These are phyloP conservation scores for Coniochaeta prunicola DNA, from an alignment of 2,329 filamentous ascomycete genomes.

Conservation along the genomic window DNA sequence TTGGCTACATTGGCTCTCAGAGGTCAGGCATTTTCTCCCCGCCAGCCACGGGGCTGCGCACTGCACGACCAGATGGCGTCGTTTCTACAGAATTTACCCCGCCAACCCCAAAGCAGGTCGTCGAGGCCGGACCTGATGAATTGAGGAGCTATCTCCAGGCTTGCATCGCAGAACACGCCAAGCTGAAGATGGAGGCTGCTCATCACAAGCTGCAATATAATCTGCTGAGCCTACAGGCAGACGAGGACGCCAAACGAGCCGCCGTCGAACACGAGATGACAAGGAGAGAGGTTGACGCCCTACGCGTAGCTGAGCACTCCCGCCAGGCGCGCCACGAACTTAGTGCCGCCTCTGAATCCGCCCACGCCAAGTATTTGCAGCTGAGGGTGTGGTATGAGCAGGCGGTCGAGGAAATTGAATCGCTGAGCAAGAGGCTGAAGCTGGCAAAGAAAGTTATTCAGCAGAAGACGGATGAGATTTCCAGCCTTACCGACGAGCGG, in stretches of 20 bases:
- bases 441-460: slow-evolving; percentile 73
- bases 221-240: slow-evolving; percentile 74
- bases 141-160: slow-evolving; percentile 49
- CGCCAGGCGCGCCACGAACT: slow-evolving; percentile 51
- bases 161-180: slow-evolving; percentile 48
- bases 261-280: slow-evolving; percentile 89
- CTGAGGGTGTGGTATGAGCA: slow-evolving; percentile 60
- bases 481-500: slow-evolving; percentile 66
- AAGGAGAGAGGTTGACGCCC: slow-evolving; percentile 77
- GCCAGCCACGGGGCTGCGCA: slow-evolving; percentile 37
- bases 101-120: slow-evolving; percentile 42
- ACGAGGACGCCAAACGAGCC: slow-evolving; percentile 77
- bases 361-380: slow-evolving; percentile 49
- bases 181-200: slow-evolving; percentile 72
- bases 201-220: slow-evolving; percentile 89
- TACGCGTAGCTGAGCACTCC: slow-evolving; percentile 67
- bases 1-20: slow-evolving; percentile 32
- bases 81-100: slow-evolving; percentile 32
- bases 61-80: slow-evolving; percentile 19
- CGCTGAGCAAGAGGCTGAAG: slow-evolving; percentile 57
- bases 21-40: slow-evolving; percentile 45
- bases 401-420: slow-evolving; percentile 58
- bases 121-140: slow-evolving; percentile 46
- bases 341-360: slow-evolving; percentile 42
- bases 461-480: slow-evolving; percentile 67